phyloP scores from a whole-genome alignment of 78 protist species.

The Dictyostelium firmibasis region DNA sequence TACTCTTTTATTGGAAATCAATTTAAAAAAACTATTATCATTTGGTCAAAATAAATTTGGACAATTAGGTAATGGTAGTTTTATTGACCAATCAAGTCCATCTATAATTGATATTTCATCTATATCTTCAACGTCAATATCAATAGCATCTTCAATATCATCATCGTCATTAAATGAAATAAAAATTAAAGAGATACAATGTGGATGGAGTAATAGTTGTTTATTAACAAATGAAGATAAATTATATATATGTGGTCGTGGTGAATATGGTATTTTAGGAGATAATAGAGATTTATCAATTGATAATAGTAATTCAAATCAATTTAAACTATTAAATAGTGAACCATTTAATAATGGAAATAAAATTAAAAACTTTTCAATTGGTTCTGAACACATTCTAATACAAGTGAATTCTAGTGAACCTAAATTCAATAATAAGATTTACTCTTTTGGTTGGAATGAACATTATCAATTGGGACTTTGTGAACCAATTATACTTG shows the following conservation, averaged over 20 bases:
- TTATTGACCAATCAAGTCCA: neutral
- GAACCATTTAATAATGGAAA: neutral
- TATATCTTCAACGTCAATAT: neutral
- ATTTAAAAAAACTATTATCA: neutral
- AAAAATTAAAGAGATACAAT: conserved; percentile 1
- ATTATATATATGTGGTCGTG: conserved; percentile 44
- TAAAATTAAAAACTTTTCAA: conserved; percentile 12
- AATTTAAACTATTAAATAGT: neutral
- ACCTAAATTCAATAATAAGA: too few relatives aligned
- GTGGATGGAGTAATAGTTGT: conserved; percentile 78
- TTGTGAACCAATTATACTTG: conserved; percentile 19
- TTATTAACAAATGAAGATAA: neutral
- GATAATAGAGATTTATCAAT: neutral
- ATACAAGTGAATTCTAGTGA: neutral
- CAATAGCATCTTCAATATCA: neutral
- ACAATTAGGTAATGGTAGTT: conserved; percentile 28
- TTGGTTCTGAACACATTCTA: conserved; percentile 55
- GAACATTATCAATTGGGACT: conserved; percentile 62
- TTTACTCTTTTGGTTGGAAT: conserved; percentile 69
- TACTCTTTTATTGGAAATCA: neutral
- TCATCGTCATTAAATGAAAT: neutral
- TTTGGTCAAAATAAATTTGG: conserved; percentile 50
- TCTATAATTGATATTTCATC: neutral
- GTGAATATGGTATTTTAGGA: conserved; percentile 57
- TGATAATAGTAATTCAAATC: neutral